Percentiles rank a stretch among this genome's conserved stretches.
Conservation (phyloP, 2,329 filamentous ascomycete species). For the Helotiales sp. region DNA sequence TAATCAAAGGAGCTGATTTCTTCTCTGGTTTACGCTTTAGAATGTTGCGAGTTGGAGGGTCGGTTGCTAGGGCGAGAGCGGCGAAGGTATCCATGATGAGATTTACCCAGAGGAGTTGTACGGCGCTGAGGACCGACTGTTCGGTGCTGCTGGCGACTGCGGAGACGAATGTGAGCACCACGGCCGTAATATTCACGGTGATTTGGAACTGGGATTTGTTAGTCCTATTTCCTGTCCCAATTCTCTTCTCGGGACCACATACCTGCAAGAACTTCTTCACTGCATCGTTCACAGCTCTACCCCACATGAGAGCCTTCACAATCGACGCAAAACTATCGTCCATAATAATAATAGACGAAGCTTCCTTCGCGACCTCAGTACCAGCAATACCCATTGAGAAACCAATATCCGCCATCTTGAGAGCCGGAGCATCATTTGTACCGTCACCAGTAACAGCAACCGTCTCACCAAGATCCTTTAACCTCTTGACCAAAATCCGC, state of each 20-base stretch:
- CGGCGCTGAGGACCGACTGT: slow-evolving; percentile 72
- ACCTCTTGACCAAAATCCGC: slow-evolving; percentile 64
- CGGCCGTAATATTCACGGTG: slow-evolving; percentile 81
- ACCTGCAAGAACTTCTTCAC: slow-evolving; percentile 55
- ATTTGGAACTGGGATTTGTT: slow-evolving; percentile 56
- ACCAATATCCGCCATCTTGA: slow-evolving; percentile 69
- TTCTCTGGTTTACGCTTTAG: slow-evolving; percentile 74
- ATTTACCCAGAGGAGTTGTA: slow-evolving; percentile 83
- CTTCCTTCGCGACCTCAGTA: slow-evolving; percentile 68
- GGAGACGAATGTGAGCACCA: slow-evolving; percentile 77
- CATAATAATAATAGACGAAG: slow-evolving; percentile 65
- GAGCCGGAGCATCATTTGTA: slow-evolving; percentile 68
- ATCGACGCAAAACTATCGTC: slow-evolving; percentile 68
- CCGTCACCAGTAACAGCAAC: slow-evolving; percentile 71
- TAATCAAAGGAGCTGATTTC: slow-evolving; percentile 78
- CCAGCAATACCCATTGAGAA: slow-evolving; percentile 72
- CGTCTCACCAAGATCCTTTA: slow-evolving; percentile 69
- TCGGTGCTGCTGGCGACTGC: slow-evolving; percentile 67
- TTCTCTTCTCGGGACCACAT: neutral
- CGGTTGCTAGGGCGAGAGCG: slow-evolving; percentile 74
- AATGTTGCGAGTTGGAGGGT: slow-evolving; percentile 71
- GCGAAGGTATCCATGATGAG: slow-evolving; percentile 87
- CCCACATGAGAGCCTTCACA: slow-evolving; percentile 66
- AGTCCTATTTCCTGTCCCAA: neutral
- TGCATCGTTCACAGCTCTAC: slow-evolving; percentile 60